Evolutionary conservation across 495 filamentous ascomycete genomes (phyloP).

Genomic region (Niebla homalea): DNA sequence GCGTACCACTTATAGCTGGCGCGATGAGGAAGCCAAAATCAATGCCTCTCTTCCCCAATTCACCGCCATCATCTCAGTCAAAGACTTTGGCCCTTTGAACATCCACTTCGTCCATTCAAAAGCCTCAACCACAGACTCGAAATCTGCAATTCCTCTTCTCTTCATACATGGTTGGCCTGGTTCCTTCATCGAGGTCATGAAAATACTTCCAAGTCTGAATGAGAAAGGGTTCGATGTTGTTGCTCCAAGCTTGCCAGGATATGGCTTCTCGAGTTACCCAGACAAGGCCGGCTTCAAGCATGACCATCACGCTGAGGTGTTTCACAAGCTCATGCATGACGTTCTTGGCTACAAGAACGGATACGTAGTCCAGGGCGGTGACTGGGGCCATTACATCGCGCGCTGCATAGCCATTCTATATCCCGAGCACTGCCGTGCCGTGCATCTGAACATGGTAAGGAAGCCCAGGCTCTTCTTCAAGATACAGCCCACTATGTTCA

Average conservation of each 20-base stretch:
- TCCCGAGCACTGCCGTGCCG: slow-evolving; percentile 14
- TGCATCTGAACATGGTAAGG: slow-evolving; percentile 17
- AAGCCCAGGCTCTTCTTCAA: background rate
- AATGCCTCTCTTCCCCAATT: slow-evolving; percentile 46
- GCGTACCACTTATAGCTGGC: slow-evolving; percentile 50
- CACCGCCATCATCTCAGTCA: slow-evolving; percentile 35
- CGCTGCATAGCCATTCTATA: slow-evolving; percentile 17
- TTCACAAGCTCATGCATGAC: slow-evolving; percentile 10
- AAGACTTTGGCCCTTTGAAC: slow-evolving; percentile 15
- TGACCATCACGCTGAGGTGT: slow-evolving; percentile 7
- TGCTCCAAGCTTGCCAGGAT: slow-evolving; percentile 26
- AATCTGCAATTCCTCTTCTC: slow-evolving; percentile 23
- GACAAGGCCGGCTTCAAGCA: slow-evolving; percentile 15
- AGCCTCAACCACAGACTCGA: slow-evolving; percentile 1
- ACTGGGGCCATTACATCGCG: slow-evolving; percentile 20
- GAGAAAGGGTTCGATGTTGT: slow-evolving; percentile 27
- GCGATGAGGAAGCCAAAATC: slow-evolving; percentile 38
- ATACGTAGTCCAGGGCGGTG: slow-evolving; percentile 24
- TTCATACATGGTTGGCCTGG: slow-evolving; percentile 29
- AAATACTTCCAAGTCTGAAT: slow-evolving; percentile 18
- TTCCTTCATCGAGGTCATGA: slow-evolving; percentile 23
- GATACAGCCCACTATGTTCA: too few species aligned
- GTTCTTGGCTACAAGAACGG: slow-evolving; percentile 14
- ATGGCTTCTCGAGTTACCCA: slow-evolving; percentile 22
- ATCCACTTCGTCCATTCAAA: slow-evolving; percentile 22